Conservation (phyloP, 129 eudicot species). For the Scalesia atractyloides region DNA sequence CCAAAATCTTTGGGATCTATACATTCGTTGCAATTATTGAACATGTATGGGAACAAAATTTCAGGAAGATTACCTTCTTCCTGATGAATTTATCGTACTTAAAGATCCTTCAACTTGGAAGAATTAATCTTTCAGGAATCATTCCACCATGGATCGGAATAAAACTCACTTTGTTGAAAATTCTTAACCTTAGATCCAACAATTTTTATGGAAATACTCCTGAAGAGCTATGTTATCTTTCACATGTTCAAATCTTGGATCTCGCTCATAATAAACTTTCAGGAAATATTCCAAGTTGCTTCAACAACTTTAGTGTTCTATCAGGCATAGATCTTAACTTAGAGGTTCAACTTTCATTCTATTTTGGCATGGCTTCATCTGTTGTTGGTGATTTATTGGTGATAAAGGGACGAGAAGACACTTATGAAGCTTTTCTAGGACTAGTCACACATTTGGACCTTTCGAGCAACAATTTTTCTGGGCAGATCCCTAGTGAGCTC, state of each 20-base stretch:
- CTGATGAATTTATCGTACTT: neutral
- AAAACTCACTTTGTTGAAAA: neutral
- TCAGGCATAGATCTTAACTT: neutral
- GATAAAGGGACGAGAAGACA: constrained; percentile 13
- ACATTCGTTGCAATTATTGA: neutral
- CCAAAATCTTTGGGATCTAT: neutral
- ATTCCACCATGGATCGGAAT: neutral
- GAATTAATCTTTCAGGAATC: neutral
- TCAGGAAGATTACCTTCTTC: neutral
- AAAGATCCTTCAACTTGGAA: neutral
- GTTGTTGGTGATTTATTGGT: neutral
- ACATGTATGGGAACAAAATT: neutral
- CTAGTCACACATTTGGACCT: constrained; percentile 4
- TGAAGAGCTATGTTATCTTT: neutral
- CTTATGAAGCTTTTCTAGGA: neutral
- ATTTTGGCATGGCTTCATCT: neutral
- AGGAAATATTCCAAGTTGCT: neutral
- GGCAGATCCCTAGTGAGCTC: constrained; percentile 18
- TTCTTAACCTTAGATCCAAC: neutral
- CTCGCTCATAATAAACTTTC: neutral
- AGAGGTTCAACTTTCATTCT: constrained; percentile 4
- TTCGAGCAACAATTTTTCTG: constrained; percentile 18
- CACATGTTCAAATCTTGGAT: neutral
- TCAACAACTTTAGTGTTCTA: neutral
- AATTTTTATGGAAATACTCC: neutral